Evolutionary conservation across 441 rosid genomes (phyloP).

Genomic region (Oxalis stricta): DNA sequence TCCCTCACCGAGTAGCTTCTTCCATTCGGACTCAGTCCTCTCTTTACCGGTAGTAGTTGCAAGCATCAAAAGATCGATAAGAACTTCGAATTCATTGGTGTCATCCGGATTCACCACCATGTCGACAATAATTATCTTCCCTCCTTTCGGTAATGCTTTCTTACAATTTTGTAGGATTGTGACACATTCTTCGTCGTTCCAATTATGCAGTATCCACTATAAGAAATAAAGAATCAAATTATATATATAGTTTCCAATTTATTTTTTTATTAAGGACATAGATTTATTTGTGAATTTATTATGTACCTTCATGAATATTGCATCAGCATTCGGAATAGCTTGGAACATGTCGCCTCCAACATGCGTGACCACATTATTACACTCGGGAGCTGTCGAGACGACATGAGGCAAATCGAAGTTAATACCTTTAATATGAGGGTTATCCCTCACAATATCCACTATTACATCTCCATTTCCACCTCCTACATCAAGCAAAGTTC

Average conservation of each 20-base stretch:
- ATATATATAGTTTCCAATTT: too few relatives aligned
- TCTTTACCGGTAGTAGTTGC: constrained; percentile 15
- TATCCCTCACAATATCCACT: constrained; percentile 1
- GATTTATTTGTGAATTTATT: too few relatives aligned
- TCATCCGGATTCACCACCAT: constrained; percentile 14
- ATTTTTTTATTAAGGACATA: too few relatives aligned
- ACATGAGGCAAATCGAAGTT: constrained; percentile 14
- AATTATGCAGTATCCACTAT: constrained; percentile 21
- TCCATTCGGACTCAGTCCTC: constrained; percentile 18
- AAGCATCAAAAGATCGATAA: constrained; percentile 18
- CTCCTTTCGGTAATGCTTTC: constrained; percentile 13
- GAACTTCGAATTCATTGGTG: background rate
- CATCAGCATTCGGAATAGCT: constrained; percentile 6
- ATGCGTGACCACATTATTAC: constrained; percentile 1
- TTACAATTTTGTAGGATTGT: constrained; percentile 21
- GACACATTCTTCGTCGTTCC: constrained; percentile 20
- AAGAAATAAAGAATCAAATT: background rate
- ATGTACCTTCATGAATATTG: constrained; percentile 2
- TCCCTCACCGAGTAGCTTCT: constrained; percentile 7
- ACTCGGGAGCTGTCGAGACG: background rate
- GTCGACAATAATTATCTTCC: constrained; percentile 23
- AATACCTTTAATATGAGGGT: constrained; percentile 11
- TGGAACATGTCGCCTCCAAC: constrained; percentile 11
- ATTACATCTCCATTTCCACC: constrained; percentile 1
- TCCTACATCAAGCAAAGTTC: constrained; percentile 5